These are phyloP conservation scores for Stevia rebaudiana DNA, from an alignment of 140 eudicot species.

Conservation along the genomic window DNA sequence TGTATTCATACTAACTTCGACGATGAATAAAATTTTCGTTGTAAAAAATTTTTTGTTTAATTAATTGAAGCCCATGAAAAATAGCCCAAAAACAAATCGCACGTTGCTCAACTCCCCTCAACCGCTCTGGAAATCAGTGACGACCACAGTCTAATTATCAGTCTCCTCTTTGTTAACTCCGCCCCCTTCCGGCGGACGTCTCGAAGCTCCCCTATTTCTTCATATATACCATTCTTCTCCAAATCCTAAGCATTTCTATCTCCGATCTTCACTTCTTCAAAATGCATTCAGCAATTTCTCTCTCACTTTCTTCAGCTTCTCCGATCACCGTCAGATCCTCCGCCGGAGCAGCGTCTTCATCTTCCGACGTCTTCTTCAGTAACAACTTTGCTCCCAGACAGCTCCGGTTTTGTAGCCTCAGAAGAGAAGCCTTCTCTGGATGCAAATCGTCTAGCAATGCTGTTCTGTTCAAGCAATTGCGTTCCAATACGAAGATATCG, in stretches of 20 bases:
- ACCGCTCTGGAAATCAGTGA: not conserved
- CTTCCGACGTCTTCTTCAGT: slow-evolving; percentile 19
- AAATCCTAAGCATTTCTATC: slow-evolving; percentile 18
- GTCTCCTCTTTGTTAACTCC: slow-evolving; percentile 46
- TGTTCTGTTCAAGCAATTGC: slow-evolving; percentile 20
- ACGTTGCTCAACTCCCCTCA: not conserved
- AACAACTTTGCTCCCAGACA: slow-evolving; percentile 40
- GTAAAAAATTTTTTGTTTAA: no score
- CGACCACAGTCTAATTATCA: slow-evolving; percentile 11
- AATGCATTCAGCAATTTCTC: slow-evolving; percentile 61
- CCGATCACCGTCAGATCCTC: slow-evolving; percentile 38
- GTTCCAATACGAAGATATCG: slow-evolving; percentile 20
- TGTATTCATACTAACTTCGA: no score
- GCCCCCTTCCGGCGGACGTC: slow-evolving; percentile 55
- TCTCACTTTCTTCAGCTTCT: slow-evolving; percentile 54
- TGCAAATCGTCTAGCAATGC: slow-evolving; percentile 29
- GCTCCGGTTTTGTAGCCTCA: slow-evolving; percentile 81
- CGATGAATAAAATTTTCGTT: no score
- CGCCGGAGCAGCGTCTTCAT: slow-evolving; percentile 25
- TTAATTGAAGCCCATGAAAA: not conserved
- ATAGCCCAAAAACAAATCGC: not conserved
- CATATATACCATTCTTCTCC: slow-evolving; percentile 9
- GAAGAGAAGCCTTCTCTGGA: slow-evolving; percentile 41
- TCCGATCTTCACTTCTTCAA: slow-evolving; percentile 9
- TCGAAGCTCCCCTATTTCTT: slow-evolving; percentile 35